Percentiles rank a stretch among this genome's conserved stretches.
Conservation (phyloP, 441 rosid species). For the Melianthus villosus region DNA sequence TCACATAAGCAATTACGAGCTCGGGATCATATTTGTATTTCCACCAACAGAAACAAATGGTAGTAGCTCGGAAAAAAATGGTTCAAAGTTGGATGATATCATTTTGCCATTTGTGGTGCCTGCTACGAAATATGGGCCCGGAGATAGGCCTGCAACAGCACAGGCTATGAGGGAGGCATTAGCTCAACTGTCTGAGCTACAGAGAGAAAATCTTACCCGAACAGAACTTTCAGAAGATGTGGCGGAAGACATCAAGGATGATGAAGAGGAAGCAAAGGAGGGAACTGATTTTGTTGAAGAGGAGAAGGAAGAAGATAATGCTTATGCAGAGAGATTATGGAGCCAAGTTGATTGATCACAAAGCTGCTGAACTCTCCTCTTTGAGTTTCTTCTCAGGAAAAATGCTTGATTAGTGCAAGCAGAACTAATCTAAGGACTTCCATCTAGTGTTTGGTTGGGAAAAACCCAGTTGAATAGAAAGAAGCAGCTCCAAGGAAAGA, state of each 20-base stretch:
- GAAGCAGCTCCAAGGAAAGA: too few relatives aligned
- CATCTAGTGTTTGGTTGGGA: too few relatives aligned
- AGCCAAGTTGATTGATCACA: slow-evolving; percentile 44
- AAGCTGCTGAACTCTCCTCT: slow-evolving; percentile 16
- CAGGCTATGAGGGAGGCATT: slow-evolving; percentile 58
- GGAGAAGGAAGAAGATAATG: slow-evolving; percentile 68
- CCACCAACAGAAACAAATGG: slow-evolving; percentile 35
- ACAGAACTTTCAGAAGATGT: slow-evolving; percentile 23
- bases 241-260: slow-evolving; percentile 34
- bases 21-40: slow-evolving; percentile 61
- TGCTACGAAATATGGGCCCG: slow-evolving; percentile 51
- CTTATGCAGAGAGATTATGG: slow-evolving; percentile 59
- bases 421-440: too few relatives aligned
- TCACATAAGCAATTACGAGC: slow-evolving; percentile 72
- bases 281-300: slow-evolving; percentile 21
- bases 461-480: too few relatives aligned
- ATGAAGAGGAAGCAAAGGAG: slow-evolving; percentile 36
- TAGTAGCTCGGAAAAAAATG: slow-evolving; percentile 10
- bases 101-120: slow-evolving; percentile 62
- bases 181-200: slow-evolving; percentile 21
- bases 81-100: slow-evolving; percentile 34
- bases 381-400: too few relatives aligned
- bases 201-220: slow-evolving; percentile 21
- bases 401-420: too few relatives aligned
- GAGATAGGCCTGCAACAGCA: slow-evolving; percentile 64